Percentiles rank a stretch among this genome's conserved stretches.
Evolutionary conservation across 1,139 yeast species (phyloP).

Genomic region (Geotrichum carabidarum): DNA sequence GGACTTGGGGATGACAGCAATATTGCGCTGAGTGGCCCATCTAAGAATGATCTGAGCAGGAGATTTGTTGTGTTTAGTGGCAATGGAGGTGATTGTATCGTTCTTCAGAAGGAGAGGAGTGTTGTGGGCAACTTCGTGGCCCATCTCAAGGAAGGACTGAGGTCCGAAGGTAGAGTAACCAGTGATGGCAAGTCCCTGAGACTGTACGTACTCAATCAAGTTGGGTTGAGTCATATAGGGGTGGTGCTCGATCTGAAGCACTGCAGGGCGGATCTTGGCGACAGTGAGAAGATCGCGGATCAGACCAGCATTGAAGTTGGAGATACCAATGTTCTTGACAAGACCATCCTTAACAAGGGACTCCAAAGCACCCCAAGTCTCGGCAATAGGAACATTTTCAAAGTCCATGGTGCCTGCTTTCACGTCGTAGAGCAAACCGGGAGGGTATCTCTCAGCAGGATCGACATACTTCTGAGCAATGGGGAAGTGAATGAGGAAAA

Average conservation of each 20-base stretch:
- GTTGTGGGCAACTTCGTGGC: slow-evolving; percentile 46
- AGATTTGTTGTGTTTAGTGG: slow-evolving; percentile 48
- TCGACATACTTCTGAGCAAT: slow-evolving; percentile 47
- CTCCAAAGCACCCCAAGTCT: slow-evolving; percentile 77
- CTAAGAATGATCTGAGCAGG: slow-evolving; percentile 62
- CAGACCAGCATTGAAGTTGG: slow-evolving; percentile 75
- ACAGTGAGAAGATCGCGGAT: slow-evolving; percentile 69
- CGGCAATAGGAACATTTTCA: slow-evolving; percentile 66
- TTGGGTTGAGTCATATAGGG: slow-evolving; percentile 79
- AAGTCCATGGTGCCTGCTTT: slow-evolving; percentile 48
- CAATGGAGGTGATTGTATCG: slow-evolving; percentile 46
- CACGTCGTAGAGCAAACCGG: slow-evolving; percentile 60
- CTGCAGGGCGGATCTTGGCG: slow-evolving; percentile 70
- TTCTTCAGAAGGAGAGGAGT: slow-evolving; percentile 55
- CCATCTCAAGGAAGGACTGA: slow-evolving; percentile 53
- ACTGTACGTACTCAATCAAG: slow-evolving; percentile 59
- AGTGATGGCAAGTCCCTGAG: slow-evolving; percentile 61
- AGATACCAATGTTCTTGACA: slow-evolving; percentile 72
- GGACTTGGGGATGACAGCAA: slow-evolving; percentile 70
- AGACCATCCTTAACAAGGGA: slow-evolving; percentile 56
- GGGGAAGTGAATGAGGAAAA: slow-evolving; percentile 63
- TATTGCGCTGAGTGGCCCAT: slow-evolving; percentile 67
- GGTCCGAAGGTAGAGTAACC: slow-evolving; percentile 76
- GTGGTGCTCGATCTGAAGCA: slow-evolving; percentile 85
- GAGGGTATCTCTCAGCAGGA: slow-evolving; percentile 64